Evolutionary conservation across 225 moss, liverwort and hornwort species (phyloP), one percentile per base, ranked within the genome.

Genomic region (Antitrichia curtipendula): DNA sequence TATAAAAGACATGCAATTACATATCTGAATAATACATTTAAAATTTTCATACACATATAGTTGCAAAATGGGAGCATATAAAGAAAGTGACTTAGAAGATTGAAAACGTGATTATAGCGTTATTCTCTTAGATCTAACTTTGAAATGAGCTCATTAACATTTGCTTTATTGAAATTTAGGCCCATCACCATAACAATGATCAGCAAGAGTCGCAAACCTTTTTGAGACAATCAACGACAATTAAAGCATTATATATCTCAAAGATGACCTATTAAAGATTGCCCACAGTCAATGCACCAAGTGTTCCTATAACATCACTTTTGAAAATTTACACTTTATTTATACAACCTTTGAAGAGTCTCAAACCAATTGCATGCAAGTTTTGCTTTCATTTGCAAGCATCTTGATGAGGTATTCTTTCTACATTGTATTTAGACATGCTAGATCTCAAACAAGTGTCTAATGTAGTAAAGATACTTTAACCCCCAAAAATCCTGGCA

Each of bases 271-370:
- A 27, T 27, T 45, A 45, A 29, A 28, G 45, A 9, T 28, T 3
- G 3, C 8, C 45, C 10, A 45, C 0, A 6, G 0, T 41, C 16
- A 45, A 27, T 10, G n/a, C n/a, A 45, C 0, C 45, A 45, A 3
- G 3, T 47, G 10, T 29, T 72, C 3, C 16, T 45, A 28, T 16
- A 2, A 43, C 15, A 27, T 40, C 15, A 25, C 41, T 8, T 69
- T 40, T 41, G 8, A 28, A 43, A 28, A 6, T 71, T 16, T 28
- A 6, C 0, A 28, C 0, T 8, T 71, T 9, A 27, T 28, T 28
- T 10, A 43, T 16, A 13, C 0, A 1, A 1, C 16, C 43, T 43
- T 71, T 27, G 9, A 71, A 16, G 1, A 43, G 5, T 43, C 8
- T 41, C 27, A 41, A 71, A 43, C 6, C 28, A 72, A 29, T 27